Percentiles rank a stretch among this genome's conserved stretches.
phyloP scores from a whole-genome alignment of 306 rosid species.

The Cicer arietinum region DNA sequence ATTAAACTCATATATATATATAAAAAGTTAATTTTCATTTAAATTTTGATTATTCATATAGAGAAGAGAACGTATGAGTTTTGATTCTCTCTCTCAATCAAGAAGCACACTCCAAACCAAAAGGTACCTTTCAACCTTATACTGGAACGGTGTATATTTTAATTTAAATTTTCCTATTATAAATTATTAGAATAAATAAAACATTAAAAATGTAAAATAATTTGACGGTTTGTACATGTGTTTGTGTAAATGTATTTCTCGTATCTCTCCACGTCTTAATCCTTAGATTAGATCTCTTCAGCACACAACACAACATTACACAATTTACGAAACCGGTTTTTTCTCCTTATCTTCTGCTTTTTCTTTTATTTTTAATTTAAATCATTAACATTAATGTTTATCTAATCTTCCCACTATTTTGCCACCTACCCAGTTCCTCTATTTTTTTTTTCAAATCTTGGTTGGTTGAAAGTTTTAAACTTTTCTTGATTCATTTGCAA shows the following conservation, averaged over 20 bases:
- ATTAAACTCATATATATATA: too few species aligned
- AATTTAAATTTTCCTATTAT: not conserved
- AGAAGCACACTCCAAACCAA: constrained; percentile 7
- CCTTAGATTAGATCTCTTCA: constrained; percentile 56
- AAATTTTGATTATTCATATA: not conserved
- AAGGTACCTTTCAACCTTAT: constrained; percentile 49
- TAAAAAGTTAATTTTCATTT: too few species aligned
- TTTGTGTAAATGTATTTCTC: constrained; percentile 48
- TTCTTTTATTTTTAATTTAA: not conserved
- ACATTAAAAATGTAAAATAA: not conserved
- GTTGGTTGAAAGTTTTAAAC: constrained; percentile 40
- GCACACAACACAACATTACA: constrained; percentile 8
- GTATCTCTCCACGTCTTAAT: constrained; percentile 67
- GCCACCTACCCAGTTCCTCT: constrained; percentile 38
- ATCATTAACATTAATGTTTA: constrained; percentile 3
- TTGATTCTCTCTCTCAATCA: constrained; percentile 12
- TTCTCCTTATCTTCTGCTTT: constrained; percentile 41
- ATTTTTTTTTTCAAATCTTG: constrained; percentile 35
- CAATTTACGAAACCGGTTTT: constrained; percentile 44
- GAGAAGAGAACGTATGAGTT: not conserved
- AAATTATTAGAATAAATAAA: not conserved
- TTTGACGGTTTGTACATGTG: constrained; percentile 51
- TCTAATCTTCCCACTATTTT: constrained; percentile 39
- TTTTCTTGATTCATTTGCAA: constrained; percentile 41
- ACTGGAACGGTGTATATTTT: constrained; percentile 22